These are phyloP conservation scores for Lactarius sanguifluus DNA, from an alignment of 768 basidiomycete species.

Conservation along the genomic window DNA sequence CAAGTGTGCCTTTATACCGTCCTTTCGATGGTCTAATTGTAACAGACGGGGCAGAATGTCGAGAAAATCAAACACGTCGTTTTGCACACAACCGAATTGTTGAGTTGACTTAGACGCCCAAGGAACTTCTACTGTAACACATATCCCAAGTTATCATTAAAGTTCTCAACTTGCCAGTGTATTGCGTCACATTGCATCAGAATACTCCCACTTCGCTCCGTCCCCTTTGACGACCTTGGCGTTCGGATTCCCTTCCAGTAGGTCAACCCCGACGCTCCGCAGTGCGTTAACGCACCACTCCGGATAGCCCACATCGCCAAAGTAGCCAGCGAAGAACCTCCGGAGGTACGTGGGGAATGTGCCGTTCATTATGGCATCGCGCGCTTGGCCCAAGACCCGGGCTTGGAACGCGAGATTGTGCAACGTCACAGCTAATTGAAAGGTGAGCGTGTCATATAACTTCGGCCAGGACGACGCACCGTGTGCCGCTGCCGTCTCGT, in stretches of 20 bases:
- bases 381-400: slow-evolving; percentile 79
- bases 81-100: background rate
- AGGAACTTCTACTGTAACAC: background rate
- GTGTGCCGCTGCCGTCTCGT: slow-evolving; percentile 85
- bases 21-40: no score
- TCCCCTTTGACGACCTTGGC: slow-evolving; percentile 55
- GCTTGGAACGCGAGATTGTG: slow-evolving; percentile 89
- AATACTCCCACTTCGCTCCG: slow-evolving; percentile 82
- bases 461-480: slow-evolving; percentile 42
- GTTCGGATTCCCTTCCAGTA: slow-evolving; percentile 55
- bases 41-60: background rate
- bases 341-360: slow-evolving; percentile 77
- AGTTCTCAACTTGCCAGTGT: background rate
- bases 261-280: slow-evolving; percentile 77
- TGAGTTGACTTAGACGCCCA: background rate
- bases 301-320: slow-evolving; percentile 74
- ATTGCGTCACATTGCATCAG: slow-evolving; percentile 38
- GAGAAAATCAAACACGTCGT: background rate
- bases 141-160: background rate
- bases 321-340: slow-evolving; percentile 76
- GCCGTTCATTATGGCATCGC: slow-evolving; percentile 76
- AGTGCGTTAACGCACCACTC: slow-evolving; percentile 89
- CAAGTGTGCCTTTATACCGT: background rate
- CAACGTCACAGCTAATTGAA: slow-evolving; percentile 62
- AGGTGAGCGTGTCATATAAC: slow-evolving; percentile 14